Evolutionary conservation across 345 rosid genomes (phyloP).

Genomic region (Aquilaria sinensis): DNA sequence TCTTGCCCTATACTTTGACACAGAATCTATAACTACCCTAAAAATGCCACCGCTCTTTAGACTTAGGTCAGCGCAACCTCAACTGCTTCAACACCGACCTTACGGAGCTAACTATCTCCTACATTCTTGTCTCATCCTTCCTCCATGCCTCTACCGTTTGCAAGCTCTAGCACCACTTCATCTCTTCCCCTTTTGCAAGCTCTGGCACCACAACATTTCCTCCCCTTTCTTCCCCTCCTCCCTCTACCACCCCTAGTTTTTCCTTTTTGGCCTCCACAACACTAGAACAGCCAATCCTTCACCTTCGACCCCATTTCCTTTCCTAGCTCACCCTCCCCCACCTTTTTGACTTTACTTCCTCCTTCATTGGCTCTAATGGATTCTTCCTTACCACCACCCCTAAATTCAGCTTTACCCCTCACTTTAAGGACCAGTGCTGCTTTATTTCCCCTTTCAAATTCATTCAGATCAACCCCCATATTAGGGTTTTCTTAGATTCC

Average conservation of each 20-base stretch:
- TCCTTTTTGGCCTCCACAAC: conserved; percentile 86
- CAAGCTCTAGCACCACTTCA: conserved; percentile 51
- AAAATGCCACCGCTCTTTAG: no score
- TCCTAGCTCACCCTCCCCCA: conserved; percentile 67
- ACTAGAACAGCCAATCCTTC: conserved; percentile 74
- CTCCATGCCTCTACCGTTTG: conserved; percentile 72
- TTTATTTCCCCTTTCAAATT: conserved; percentile 47
- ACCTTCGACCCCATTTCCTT: conserved; percentile 71
- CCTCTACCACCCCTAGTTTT: conserved; percentile 59
- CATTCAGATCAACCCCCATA: conserved; percentile 53
- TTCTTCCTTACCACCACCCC: conserved; percentile 74
- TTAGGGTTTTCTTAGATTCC: conserved; percentile 36
- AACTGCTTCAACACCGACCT: conserved; percentile 45
- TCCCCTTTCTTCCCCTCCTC: conserved; percentile 23
- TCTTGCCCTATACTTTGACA: no score
- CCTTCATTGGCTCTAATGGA: conserved; percentile 43
- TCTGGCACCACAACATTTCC: no score
- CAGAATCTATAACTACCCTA: no score
- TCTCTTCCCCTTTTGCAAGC: conserved; percentile 19
- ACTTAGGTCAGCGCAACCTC: conserved; percentile 27
- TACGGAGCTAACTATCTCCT: conserved; percentile 49
- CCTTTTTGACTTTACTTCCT: conserved; percentile 23
- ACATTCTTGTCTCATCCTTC: conserved; percentile 66
- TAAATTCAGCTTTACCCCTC: conserved; percentile 50
- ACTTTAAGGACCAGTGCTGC: conserved; percentile 43